Base-by-base conservation (phyloP, 2,329 filamentous ascomycete species). In the Fusarium abutilonis region DNA sequence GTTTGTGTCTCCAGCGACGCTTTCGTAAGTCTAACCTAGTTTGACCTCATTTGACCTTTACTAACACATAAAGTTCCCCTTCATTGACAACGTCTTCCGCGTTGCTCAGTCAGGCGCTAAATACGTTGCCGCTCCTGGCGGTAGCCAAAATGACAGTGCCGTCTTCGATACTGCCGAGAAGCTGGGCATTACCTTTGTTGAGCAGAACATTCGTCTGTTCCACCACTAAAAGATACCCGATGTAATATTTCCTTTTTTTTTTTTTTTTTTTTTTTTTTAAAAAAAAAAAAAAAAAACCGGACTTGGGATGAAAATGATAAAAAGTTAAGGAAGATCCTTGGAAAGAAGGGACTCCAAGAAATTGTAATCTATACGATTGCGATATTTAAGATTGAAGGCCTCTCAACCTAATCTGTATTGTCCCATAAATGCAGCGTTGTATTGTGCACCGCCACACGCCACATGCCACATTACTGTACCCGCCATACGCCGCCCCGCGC, bases 31-130 rank as follows among this genome's bases (percentile, higher is more conserved):
- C 14, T 8, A 13, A 4, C 10, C 28, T n/a, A n/a, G n/a, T n/a
- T 9, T 10, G 10, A 29, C 28, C 21, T 6, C 21, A 4, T 14
- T 21, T 21, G 10, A 17, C 17, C 9, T 6, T 10, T n/a, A 9
- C 73, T 76, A 69, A 77, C 63, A 14, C 28, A 17, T 7, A 2
- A 56, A 92, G 91, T 99, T 99, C 87, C 95, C 95, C 68, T 99
- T 99, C 80, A 92, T 92, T 73, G 95, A 99, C 83, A 99, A 99
- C 72, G 90, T 99, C 66, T 97, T 96, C 86, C 88, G 95, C 67
- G 91, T 93, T 47, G 88, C 87, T 62, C 86, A 92, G 71, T 96
- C 92, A 19, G 95, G 95, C 45, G 93, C 87, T 74, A 98, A 96
- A 82, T 99, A 97, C 81, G 92, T 98, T 72, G 94, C 95, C 51